These are phyloP conservation scores for Serendipita sp. DNA, from an alignment of 768 basidiomycete genomes.

Conservation along the genomic window DNA sequence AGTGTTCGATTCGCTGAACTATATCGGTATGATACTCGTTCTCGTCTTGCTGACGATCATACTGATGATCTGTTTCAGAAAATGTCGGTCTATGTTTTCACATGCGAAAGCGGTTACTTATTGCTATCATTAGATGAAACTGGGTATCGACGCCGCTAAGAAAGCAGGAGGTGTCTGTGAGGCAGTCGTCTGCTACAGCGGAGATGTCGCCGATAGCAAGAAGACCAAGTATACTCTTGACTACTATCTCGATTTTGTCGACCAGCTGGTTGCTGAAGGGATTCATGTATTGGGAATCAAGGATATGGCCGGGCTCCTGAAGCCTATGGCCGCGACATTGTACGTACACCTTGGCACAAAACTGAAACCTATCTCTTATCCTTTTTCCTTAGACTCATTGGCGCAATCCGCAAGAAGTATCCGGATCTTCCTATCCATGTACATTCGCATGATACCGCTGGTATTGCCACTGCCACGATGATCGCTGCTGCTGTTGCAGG, in stretches of 20 bases:
- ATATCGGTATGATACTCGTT: slow-evolving; percentile 52
- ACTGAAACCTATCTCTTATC: background rate
- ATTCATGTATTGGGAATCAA: slow-evolving; percentile 96
- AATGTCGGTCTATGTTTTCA: slow-evolving; percentile 35
- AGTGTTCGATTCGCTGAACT: slow-evolving; percentile 98
- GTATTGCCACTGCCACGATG: slow-evolving; percentile 97
- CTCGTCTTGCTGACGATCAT: slow-evolving; percentile 3
- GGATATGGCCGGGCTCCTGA: slow-evolving; percentile 96
- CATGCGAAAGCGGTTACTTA: background rate
- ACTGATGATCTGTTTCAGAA: slow-evolving; percentile 28
- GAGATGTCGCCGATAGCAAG: slow-evolving; percentile 87
- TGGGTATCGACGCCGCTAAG: slow-evolving; percentile 99
- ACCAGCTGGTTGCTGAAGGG: slow-evolving; percentile 83
- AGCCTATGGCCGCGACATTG: slow-evolving; percentile 86
- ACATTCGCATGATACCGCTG: slow-evolving; percentile 98
- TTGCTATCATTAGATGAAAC: slow-evolving; percentile 58
- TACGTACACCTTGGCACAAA: slow-evolving; percentile 24
- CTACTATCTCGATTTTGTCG: slow-evolving; percentile 94
- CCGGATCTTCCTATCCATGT: slow-evolving; percentile 98
- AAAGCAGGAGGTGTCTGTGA: slow-evolving; percentile 98
- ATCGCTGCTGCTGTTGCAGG: slow-evolving; percentile 91
- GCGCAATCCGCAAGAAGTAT: slow-evolving; percentile 88
- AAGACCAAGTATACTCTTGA: slow-evolving; percentile 94
- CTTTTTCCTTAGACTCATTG: slow-evolving; percentile 51
- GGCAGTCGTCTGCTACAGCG: slow-evolving; percentile 95